These are phyloP conservation scores for Dactylorhiza incarnata DNA, from an alignment of 106 monocot species.

Conservation along the genomic window DNA sequence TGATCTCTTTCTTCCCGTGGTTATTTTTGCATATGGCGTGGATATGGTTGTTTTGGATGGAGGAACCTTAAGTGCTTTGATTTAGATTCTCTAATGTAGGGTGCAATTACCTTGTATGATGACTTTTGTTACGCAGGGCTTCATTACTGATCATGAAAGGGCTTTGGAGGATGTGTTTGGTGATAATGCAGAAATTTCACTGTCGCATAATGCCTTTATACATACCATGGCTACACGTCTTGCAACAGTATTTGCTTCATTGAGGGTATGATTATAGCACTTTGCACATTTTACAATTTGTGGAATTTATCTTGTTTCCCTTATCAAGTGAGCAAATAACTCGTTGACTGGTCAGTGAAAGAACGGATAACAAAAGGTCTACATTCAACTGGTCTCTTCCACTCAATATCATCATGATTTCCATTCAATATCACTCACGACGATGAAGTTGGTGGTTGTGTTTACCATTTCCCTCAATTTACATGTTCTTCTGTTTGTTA, in stretches of 20 bases:
- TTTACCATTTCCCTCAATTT: not conserved
- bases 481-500: not conserved
- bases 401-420: not conserved
- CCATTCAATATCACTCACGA: not conserved
- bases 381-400: too few species aligned
- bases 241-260: conserved; percentile 82
- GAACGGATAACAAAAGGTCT: too few species aligned
- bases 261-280: conserved; percentile 36
- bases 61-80: not conserved
- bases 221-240: conserved; percentile 74
- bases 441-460: not conserved
- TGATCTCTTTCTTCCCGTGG: not conserved
- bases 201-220: conserved; percentile 56
- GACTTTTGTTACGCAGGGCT: conserved; percentile 37
- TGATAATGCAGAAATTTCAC: conserved; percentile 67
- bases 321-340: not conserved
- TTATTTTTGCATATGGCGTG: not conserved
- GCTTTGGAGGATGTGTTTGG: conserved; percentile 85
- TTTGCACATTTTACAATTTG: not conserved
- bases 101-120: not conserved
- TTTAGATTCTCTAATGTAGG: not conserved
- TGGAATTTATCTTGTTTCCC: not conserved
- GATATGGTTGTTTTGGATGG: not conserved
- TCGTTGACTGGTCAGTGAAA: not conserved
- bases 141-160: conserved; percentile 79